Evolutionary conservation across 371 early-diverging fungal species (phyloP).

Genomic region (Syncephalastrum sp.): DNA sequence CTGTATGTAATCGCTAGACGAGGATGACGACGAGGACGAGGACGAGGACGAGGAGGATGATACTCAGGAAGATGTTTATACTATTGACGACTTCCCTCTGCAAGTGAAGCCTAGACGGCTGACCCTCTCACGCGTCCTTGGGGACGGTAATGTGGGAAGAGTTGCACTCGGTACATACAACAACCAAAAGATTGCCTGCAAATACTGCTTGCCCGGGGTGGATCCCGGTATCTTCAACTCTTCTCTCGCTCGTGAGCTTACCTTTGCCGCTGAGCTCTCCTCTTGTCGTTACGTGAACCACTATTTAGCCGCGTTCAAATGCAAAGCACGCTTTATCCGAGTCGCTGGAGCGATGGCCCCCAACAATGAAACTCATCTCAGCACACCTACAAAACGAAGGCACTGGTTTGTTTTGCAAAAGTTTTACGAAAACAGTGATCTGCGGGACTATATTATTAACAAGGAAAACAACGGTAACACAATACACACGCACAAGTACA

Average conservation of each 20-base stretch:
- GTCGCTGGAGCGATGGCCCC: background rate
- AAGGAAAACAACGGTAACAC: constrained; percentile 6
- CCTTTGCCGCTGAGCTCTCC: constrained; percentile 28
- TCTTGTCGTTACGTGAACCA: constrained; percentile 25
- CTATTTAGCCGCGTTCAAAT: constrained; percentile 28
- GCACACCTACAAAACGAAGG: background rate
- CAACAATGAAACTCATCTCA: background rate
- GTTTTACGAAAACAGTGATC: constrained; percentile 28
- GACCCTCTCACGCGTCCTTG: too few relatives aligned
- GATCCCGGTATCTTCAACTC: too few relatives aligned
- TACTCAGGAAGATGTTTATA: too few relatives aligned
- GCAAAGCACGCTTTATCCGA: constrained; percentile 5
- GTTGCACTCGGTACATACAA: too few relatives aligned
- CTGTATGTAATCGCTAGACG: too few relatives aligned
- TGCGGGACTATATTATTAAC: constrained; percentile 25
- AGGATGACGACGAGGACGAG: too few relatives aligned
- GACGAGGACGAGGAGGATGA: too few relatives aligned
- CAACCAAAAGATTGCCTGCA: too few relatives aligned
- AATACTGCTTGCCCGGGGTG: too few relatives aligned
- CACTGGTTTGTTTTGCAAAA: constrained; percentile 21
- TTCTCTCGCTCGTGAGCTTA: constrained; percentile 20
- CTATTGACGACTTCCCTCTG: too few relatives aligned
- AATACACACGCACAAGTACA: background rate
- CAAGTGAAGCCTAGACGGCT: too few relatives aligned
- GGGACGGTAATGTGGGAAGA: too few relatives aligned